Base-by-base conservation (phyloP, 768 basidiomycete species). In the Neoboletus magnificus region DNA sequence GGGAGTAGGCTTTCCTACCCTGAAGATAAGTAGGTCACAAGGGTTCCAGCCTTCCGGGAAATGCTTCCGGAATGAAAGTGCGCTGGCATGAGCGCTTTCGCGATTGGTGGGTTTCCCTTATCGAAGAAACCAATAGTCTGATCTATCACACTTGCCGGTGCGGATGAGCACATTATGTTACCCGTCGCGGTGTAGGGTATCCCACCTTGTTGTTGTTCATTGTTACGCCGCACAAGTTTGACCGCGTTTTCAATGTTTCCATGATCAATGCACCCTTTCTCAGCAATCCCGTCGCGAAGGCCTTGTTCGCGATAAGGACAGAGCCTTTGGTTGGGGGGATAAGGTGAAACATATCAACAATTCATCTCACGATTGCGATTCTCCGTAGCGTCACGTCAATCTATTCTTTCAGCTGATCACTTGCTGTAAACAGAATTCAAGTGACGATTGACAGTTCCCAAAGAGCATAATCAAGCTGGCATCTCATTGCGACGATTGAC, bases 271-370 rank as follows among this genome's bases (percentile, higher is more conserved):
- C n/a, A 35, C 42, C 44, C 30, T 20, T 54, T 55, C 35, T 22
- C 29, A 46, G 40, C 22, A 29, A n/a, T 54, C 32, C 37, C 16
- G 16, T 52, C 50, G 40, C 48, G 39, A 37, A 58, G 37, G 27
- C 54, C 42, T 45, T 27, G 43, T 29, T 51, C 53, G 30, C 30
- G 69, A 71, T 66, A 71, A 70, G 59, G 50, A 56, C 46, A 22
- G 51, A 23, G 20, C 18, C n/a, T 59, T 51, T 49, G 48, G 54
- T 62, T 66, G 54, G 56, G 54, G 58, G 42, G 61, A 66, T 70
- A 64, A 61, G 58, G 42, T 29, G 53, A 27, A 18, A 20, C 22
- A 35, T 50, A 49, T 50, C 36, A 45, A 20, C 40, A 43, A 54
- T 36, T 52, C 52, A 49, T 56, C 32, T 46, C 48, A 48, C 33